phyloP scores from a whole-genome alignment of 2,329 filamentous ascomycete genomes.

The Aquanectria penicillioides region DNA sequence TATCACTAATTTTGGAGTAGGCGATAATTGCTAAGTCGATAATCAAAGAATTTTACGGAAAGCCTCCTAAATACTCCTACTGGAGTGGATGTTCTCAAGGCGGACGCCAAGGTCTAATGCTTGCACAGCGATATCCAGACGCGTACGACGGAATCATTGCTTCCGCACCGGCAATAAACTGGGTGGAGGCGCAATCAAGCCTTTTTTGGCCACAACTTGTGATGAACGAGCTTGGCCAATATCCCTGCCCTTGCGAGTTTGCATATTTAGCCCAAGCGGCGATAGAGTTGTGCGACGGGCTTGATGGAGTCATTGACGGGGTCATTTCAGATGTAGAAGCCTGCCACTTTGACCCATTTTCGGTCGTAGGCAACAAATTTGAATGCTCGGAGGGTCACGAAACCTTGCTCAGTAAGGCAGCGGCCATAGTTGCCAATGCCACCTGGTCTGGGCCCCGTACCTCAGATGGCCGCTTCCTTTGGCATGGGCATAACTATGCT shows the following conservation, averaged over 20 bases:
- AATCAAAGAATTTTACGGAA: slow-evolving; percentile 21
- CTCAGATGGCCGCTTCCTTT: not conserved
- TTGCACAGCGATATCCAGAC: slow-evolving; percentile 25
- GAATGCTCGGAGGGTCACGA: not conserved
- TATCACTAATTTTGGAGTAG: not conserved
- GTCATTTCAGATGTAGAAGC: slow-evolving; percentile 33
- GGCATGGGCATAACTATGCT: slow-evolving; percentile 7
- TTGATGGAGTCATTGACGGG: slow-evolving; percentile 37
- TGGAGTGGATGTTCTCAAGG: slow-evolving; percentile 33
- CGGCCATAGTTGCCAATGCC: slow-evolving; percentile 10
- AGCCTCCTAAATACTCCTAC: slow-evolving; percentile 21
- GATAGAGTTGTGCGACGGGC: slow-evolving; percentile 26
- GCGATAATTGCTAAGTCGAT: slow-evolving; percentile 15
- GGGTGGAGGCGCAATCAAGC: slow-evolving; percentile 6
- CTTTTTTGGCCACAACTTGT: slow-evolving; percentile 14
- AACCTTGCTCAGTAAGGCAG: not conserved
- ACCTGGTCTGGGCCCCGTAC: not conserved
- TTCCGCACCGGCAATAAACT: slow-evolving; percentile 18
- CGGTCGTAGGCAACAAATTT: slow-evolving; percentile 18
- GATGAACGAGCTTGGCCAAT: slow-evolving; percentile 14
- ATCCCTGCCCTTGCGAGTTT: slow-evolving; percentile 24
- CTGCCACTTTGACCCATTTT: slow-evolving; percentile 30
- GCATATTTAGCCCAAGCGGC: slow-evolving; percentile 9
- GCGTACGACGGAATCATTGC: slow-evolving; percentile 31
- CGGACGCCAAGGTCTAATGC: slow-evolving; percentile 24